phyloP scores from a whole-genome alignment of 495 filamentous ascomycete genomes.

The Aspergillus affinis region DNA sequence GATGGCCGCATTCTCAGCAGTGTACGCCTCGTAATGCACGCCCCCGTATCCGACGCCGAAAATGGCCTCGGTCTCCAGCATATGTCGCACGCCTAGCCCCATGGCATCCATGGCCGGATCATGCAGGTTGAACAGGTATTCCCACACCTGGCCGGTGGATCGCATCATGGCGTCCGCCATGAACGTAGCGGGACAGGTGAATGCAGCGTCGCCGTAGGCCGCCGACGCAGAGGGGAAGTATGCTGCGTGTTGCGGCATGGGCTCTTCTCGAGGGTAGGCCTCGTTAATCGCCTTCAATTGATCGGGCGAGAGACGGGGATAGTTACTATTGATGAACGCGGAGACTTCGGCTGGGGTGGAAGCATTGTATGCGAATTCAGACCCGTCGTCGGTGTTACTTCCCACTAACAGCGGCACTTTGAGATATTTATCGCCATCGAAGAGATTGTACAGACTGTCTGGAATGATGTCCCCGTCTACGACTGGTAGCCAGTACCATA shows the following conservation, averaged over 20 bases:
- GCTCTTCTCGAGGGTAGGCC: slow-evolving; percentile 52
- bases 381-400: slow-evolving; percentile 66
- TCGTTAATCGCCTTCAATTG: slow-evolving; percentile 54
- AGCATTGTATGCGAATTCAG: slow-evolving; percentile 53
- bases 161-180: slow-evolving; percentile 44
- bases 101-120: slow-evolving; percentile 43
- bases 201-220: slow-evolving; percentile 66
- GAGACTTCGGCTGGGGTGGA: slow-evolving; percentile 41
- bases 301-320: slow-evolving; percentile 49
- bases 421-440: slow-evolving; percentile 53
- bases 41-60: slow-evolving; percentile 40
- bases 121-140: slow-evolving; percentile 63
- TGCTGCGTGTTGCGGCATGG: slow-evolving; percentile 38
- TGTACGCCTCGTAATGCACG: slow-evolving; percentile 22
- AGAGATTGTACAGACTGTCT: slow-evolving; percentile 56
- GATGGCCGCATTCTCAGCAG: slow-evolving; percentile 43
- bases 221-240: slow-evolving; percentile 57
- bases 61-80: slow-evolving; percentile 58
- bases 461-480: slow-evolving; percentile 55
- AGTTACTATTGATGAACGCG: slow-evolving; percentile 61
- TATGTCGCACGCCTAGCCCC: slow-evolving; percentile 64
- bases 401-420: slow-evolving; percentile 64
- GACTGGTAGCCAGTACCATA: slow-evolving; percentile 53
- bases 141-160: slow-evolving; percentile 41
- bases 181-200: slow-evolving; percentile 57